Evolutionary conservation across 2,329 filamentous ascomycete genomes (phyloP), one percentile per base, ranked within the genome.

Genomic region (Trichoderma harzianum): DNA sequence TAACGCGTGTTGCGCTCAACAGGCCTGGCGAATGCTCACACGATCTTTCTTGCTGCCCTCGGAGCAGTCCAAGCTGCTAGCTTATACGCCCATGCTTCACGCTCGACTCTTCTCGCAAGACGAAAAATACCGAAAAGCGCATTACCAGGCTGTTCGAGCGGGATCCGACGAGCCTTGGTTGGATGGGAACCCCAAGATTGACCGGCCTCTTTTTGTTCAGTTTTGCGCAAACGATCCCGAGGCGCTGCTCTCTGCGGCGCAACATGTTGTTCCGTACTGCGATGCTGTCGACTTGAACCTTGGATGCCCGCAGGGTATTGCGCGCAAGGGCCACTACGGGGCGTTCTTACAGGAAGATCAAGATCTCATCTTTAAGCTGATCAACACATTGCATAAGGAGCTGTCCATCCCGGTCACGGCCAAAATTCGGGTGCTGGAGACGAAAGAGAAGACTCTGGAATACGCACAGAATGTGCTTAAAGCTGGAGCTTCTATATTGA

Each of bases 1-100:
- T 72, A 51, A 78, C 67, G 30, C 67, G 30, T 7, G 32, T 11
- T 61, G 28, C 34, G 55, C 28, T 32, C 7, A 60, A 18, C 58
- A 97, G 95, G 96, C 95, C 77, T 99, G 96, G 96, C 93, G 96
- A 77, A 91, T 98, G 87, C 91, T 99, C 75, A 93, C 93, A n/a
- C 91, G 96, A 76, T 98, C 95, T 7, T 98, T 97, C 82, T 90
- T 98, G 77, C 87, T 92, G 1, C 82, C 90, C 7, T 84, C 89
- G 63, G 85, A 90, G 69, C 87, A 89, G 60, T 85, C 86, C 69
- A 87, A 86, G 26, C 84, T 98, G 39, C 88, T 98, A 58, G 93
- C 94, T 63, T 99, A 99, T 80, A 94, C 94, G 1, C 96, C 96
- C 63, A 99, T 99, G 96, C 88, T 97, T 74, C 96, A 99, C 81